Evolutionary conservation across 345 rosid genomes (phyloP).

Genomic region (Lepidium aucheri): DNA sequence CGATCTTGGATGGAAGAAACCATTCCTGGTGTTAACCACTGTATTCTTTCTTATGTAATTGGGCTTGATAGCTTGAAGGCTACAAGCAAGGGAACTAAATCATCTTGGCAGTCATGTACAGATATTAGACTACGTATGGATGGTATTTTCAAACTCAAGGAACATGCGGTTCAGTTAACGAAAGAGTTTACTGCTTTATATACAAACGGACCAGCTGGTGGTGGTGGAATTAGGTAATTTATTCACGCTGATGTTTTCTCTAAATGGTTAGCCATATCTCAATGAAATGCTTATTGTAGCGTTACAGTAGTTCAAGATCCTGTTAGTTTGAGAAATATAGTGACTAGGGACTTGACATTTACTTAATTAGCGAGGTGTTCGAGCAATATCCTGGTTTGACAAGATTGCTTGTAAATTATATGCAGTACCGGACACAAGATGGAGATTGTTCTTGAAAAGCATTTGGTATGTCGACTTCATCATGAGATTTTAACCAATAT

Average conservation of each 20-base stretch:
- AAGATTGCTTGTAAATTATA: slow-evolving; percentile 8
- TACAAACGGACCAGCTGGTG: slow-evolving; percentile 96
- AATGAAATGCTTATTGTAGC: neutral
- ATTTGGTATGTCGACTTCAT: slow-evolving; percentile 38
- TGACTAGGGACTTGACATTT: neutral
- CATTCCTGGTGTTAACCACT: slow-evolving; percentile 41
- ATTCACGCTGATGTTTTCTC: slow-evolving; percentile 3
- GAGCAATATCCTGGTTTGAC: neutral
- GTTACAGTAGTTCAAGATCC: neutral
- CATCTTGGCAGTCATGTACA: slow-evolving; percentile 22
- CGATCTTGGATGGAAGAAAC: slow-evolving; percentile 87
- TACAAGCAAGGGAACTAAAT: slow-evolving; percentile 17
- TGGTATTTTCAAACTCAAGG: slow-evolving; percentile 63
- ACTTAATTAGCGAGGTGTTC: neutral
- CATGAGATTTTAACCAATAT: neutral
- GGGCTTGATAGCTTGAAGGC: slow-evolving; percentile 89
- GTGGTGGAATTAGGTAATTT: slow-evolving; percentile 86
- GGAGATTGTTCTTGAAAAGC: slow-evolving; percentile 64
- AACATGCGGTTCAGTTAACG: slow-evolving; percentile 54
- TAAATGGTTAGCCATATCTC: neutral
- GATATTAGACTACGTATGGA: slow-evolving; percentile 85
- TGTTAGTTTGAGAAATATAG: neutral
- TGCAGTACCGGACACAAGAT: slow-evolving; percentile 83
- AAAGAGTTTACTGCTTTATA: slow-evolving; percentile 75
- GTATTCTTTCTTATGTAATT: slow-evolving; percentile 58